Evolutionary conservation across 108 stramenopile species (phyloP).

Genomic region (Skeletonema menzelii): DNA sequence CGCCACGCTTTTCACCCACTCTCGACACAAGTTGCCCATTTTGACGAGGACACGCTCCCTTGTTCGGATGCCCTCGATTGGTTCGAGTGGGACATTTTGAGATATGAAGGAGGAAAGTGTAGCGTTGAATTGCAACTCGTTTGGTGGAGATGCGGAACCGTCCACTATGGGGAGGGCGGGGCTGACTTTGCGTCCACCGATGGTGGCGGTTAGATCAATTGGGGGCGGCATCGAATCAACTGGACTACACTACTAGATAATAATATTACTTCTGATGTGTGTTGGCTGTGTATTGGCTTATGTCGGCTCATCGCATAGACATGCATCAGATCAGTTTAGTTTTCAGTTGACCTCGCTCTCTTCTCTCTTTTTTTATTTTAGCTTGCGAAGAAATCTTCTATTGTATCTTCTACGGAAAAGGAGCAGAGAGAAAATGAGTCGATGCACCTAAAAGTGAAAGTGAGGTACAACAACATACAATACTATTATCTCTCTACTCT

Average conservation of each 20-base stretch:
- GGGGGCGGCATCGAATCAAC: slow-evolving; percentile 9
- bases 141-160: slow-evolving; percentile 29
- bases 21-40: slow-evolving; percentile 66
- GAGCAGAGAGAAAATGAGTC: neutral
- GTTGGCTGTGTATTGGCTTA: no score
- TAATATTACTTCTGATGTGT: no score
- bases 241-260: no score
- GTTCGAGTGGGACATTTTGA: slow-evolving; percentile 73
- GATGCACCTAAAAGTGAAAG: no score
- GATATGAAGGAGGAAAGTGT: slow-evolving; percentile 49
- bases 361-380: no score
- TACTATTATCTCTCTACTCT: no score
- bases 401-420: no score
- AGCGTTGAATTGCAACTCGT: slow-evolving; percentile 61
- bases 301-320: no score
- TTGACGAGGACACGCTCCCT: slow-evolving; percentile 81
- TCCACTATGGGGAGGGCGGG: slow-evolving; percentile 83
- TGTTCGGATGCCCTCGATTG: slow-evolving; percentile 66
- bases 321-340: no score
- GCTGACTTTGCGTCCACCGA: slow-evolving; percentile 75
- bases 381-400: no score
- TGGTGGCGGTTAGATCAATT: slow-evolving; percentile 51
- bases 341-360: no score
- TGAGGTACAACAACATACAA: no score
- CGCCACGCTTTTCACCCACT: slow-evolving; percentile 76